Evolutionary conservation across 257 asterid genomes (phyloP), one percentile per base, ranked within the genome.

Genomic region (Vinca minor): DNA sequence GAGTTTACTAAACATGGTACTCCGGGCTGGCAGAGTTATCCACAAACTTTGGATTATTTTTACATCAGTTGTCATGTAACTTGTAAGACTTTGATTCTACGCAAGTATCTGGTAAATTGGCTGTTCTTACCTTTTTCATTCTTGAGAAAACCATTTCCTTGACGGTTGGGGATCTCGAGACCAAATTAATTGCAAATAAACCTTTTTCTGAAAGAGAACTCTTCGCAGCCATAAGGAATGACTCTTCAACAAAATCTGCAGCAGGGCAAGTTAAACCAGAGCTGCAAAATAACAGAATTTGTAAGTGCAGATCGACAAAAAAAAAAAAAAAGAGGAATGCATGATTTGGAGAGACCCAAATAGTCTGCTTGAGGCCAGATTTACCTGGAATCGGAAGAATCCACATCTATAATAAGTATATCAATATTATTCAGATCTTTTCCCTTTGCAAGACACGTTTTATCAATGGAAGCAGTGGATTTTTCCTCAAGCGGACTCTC

Each of bases 221-320:
- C 77, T 83, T 85, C 2, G 78, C 95, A 4, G 77, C 67, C 66
- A 45, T 13, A 63, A 93, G 87, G 71, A 89, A 93, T 46, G 96
- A 77, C 65, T 87, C 97, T 59, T 87, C 96, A 3, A 93, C 79
- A 58, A 93, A 93, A 42, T 78, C 89, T 49, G 78, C 74, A 12
- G 93, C 95, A 13, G 99, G 99, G 52, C 96, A 93, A 52, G 92
- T 81, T 78, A 93, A 74, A 68, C 97, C 97, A 54, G 89, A 79
- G 75, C 99, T 93, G 92, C 77, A 70, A 50, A 66, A 66, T 23
- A 21, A 60, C 49, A 59, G 56, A 49, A 31, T 59, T 63, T 26
- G 65, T 55, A 64, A 34, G 7, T 2, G 7, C 3, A 34, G 7
- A 34, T 34, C 53, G 25, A 18, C 28, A 53, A 47, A 3, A 50